Evolutionary conservation across 768 basidiomycete genomes (phyloP), one percentile per base, ranked within the genome.

Genomic region (Megacollybia marginata): DNA sequence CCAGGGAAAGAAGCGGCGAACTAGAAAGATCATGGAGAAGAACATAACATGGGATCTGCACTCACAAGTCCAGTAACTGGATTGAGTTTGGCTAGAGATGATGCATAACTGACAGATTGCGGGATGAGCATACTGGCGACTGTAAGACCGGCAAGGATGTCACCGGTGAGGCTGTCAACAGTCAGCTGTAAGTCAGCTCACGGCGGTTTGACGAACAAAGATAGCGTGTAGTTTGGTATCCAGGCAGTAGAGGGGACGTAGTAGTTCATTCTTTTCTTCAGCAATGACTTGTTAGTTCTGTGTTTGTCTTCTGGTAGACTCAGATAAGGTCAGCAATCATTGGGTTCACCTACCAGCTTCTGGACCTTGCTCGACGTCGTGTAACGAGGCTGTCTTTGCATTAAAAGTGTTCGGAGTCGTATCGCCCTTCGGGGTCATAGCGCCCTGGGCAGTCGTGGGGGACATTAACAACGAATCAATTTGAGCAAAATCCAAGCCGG

Each of bases 41-140:
- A 28, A 2, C 23, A 28, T 28, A 11, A 23, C 9, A 23, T 42
- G 1, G 10, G 12, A 31, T 28, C 18, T 13, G 44, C 12, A 68
- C 86, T 55, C 59, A 90, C 88, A 60, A 97, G 69, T 46, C 94
- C 94, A 42, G 90, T 79, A 2, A 90, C 78, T 11, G 93, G 92
- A 53, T 80, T 87, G 36, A 96, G 69, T 55, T 88, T 82, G 15
- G 93, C 92, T 10, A 97, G 70, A 0, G 91, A 87, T 3, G 88
- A 82, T 8, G 91, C 94, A 60, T 97, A 96, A 63, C 88, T 91
- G 62, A 96, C 88, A 1, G 90, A 88, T 63, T 90, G 85, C 6
- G 89, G 88, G 59, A 90, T 86, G 42, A 90, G 73, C 76, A 90
- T 86, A 46, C 81, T 83, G 16, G 88, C 86, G 9, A 96, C 82